A percentile compares a stretch with the other conserved stretches of the same genome.
phyloP scores from a whole-genome alignment of 345 rosid genomes.

The Gossypium rotundifolium region DNA sequence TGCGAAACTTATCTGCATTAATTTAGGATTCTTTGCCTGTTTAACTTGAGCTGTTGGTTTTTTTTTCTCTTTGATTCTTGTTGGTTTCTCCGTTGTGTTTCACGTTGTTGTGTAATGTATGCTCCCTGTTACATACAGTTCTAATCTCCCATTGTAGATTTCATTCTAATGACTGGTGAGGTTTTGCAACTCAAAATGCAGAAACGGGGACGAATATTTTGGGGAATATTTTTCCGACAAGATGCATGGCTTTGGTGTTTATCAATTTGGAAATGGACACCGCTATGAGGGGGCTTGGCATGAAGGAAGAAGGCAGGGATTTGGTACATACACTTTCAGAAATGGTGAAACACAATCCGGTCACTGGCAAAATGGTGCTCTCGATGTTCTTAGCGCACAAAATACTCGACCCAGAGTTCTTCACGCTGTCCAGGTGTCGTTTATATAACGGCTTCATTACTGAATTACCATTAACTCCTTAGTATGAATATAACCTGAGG shows the following conservation, averaged over 20 bases:
- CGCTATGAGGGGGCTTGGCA: slow-evolving; percentile 86
- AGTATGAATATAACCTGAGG: neutral
- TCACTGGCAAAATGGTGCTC: slow-evolving; percentile 61
- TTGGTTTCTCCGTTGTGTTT: neutral
- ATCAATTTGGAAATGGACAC: slow-evolving; percentile 71
- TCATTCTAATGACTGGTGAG: neutral
- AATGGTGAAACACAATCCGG: slow-evolving; percentile 71
- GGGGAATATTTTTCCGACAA: slow-evolving; percentile 86
- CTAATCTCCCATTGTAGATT: neutral
- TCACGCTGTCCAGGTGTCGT: slow-evolving; percentile 37
- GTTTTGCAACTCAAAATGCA: slow-evolving; percentile 15
- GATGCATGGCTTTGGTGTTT: slow-evolving; percentile 81
- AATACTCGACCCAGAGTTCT: slow-evolving; percentile 33
- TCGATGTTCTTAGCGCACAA: slow-evolving; percentile 23
- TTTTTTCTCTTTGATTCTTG: neutral
- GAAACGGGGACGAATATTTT: slow-evolving; percentile 70
- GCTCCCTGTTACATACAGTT: too few relatives aligned
- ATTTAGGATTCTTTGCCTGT: neutral
- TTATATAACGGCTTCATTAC: too few relatives aligned
- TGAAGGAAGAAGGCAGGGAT: slow-evolving; percentile 84
- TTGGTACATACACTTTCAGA: slow-evolving; percentile 69
- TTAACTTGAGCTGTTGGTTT: neutral
- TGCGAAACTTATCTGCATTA: neutral
- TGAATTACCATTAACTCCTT: neutral
- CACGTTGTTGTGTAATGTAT: neutral